phyloP scores from a whole-genome alignment of 495 filamentous ascomycete species.

The Daldinia loculata region DNA sequence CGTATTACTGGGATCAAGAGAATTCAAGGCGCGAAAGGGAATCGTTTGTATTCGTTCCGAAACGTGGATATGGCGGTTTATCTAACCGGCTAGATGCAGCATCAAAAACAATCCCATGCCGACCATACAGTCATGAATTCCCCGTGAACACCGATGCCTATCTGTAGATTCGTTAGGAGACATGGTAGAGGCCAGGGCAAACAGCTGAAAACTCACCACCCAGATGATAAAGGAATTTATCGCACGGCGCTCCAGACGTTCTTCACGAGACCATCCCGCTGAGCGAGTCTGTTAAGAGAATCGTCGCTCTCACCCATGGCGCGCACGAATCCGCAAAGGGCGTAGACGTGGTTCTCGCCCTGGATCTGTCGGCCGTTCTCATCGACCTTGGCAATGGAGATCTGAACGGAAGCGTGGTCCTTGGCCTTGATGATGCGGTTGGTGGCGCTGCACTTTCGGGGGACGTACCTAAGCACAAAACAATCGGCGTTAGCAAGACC shows the following conservation, averaged over 20 bases:
- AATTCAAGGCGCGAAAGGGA: constrained; percentile 33
- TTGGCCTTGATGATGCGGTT: constrained; percentile 99
- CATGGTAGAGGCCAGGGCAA: constrained; percentile 1
- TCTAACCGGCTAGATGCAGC: constrained; percentile 50
- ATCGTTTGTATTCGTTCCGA: constrained; percentile 49
- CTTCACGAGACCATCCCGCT: constrained; percentile 96
- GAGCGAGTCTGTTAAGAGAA: constrained; percentile 90
- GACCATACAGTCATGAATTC: constrained; percentile 43
- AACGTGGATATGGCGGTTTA: constrained; percentile 35
- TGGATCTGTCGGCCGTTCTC: constrained; percentile 94
- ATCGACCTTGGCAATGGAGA: constrained; percentile 75
- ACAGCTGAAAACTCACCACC: constrained; percentile 37
- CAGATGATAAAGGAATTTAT: constrained; percentile 55
- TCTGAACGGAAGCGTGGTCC: constrained; percentile 93
- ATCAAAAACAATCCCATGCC: constrained; percentile 50
- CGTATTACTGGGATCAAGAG: constrained; percentile 13
- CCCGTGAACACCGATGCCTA: constrained; percentile 43
- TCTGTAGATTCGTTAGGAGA: constrained; percentile 7
- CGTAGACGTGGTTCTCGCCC: constrained; percentile 89
- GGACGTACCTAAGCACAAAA: constrained; percentile 79
- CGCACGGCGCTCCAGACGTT: constrained; percentile 90
- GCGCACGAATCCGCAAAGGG: constrained; percentile 96
- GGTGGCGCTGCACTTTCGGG: constrained; percentile 96
- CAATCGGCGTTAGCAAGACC: constrained; percentile 15
- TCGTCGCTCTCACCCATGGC: constrained; percentile 98